A percentile compares a stretch with the other conserved stretches of the same genome.
phyloP scores from a whole-genome alignment of 2,329 filamentous ascomycete species.

The Fusarium anthophilum region DNA sequence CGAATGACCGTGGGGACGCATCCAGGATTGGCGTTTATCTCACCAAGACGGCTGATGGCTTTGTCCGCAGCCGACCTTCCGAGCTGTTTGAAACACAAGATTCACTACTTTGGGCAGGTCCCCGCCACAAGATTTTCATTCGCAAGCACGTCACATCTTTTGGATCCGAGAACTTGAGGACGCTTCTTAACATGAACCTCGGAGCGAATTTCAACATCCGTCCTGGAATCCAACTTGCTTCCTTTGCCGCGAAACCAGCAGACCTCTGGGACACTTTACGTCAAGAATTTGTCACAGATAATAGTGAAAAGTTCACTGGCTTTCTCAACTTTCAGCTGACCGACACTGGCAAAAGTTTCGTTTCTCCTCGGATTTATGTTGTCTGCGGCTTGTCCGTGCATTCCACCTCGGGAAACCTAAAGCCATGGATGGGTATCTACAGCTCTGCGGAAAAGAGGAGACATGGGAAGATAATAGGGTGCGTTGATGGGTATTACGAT shows the following conservation, averaged over 20 bases:
- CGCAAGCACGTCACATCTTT: neutral
- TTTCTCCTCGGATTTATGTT: neutral
- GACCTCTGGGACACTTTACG: neutral
- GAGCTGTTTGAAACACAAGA: neutral
- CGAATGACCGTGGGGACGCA: fast-evolving
- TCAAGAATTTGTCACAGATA: neutral
- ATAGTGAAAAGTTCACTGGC: neutral
- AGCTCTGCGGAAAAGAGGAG: neutral
- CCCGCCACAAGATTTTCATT: neutral
- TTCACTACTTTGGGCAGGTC: neutral
- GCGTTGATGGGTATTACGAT: neutral
- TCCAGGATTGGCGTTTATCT: neutral
- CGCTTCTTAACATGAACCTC: too few species aligned
- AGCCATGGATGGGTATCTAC: neutral
- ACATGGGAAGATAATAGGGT: neutral
- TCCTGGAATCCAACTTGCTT: neutral
- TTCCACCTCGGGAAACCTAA: neutral
- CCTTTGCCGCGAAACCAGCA: conserved; percentile 1
- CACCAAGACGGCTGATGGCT: neutral
- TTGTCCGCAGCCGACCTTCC: neutral
- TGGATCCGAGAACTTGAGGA: too few species aligned
- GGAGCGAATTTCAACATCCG: too few species aligned
- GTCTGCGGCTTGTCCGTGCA: neutral
- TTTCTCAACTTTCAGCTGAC: conserved; percentile 2
- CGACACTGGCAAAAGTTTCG: fast-evolving